phyloP scores from a whole-genome alignment of 208 protist genomes.

The Novymonas esmeraldas region DNA sequence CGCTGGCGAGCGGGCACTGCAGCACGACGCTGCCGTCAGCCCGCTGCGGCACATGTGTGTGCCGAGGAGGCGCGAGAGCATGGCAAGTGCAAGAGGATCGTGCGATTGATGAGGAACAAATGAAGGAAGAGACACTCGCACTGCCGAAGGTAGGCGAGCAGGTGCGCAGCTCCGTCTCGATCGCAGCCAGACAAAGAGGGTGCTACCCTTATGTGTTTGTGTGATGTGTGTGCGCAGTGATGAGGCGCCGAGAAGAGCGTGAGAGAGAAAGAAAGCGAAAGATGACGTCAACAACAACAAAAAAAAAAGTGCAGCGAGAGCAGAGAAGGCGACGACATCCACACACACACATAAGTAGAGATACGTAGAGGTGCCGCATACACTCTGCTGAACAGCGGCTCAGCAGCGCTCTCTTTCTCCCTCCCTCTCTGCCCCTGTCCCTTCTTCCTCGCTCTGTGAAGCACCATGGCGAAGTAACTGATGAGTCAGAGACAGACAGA shows the following conservation, averaged over 20 bases:
- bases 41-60: neutral
- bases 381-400: too few relatives aligned
- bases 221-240: neutral
- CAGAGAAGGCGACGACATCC: neutral
- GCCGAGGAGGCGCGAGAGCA: slow-evolving; percentile 27
- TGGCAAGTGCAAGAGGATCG: neutral
- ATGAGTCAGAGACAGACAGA: too few relatives aligned
- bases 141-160: too few relatives aligned
- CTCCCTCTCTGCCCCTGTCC: too few relatives aligned
- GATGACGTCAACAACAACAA: neutral
- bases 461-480: too few relatives aligned
- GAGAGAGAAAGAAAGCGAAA: neutral
- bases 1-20: slow-evolving; percentile 6
- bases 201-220: too few relatives aligned
- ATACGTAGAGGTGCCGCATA: too few relatives aligned
- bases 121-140: neutral
- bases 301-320: neutral
- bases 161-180: too few relatives aligned
- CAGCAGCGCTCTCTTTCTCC: too few relatives aligned
- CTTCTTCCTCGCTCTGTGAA: too few relatives aligned
- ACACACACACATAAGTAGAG: too few relatives aligned
- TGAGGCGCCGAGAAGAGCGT: neutral
- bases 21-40: neutral
- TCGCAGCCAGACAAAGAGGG: too few relatives aligned
- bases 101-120: neutral